Percentiles rank a stretch among this genome's conserved stretches.
phyloP scores from a whole-genome alignment of 2,329 filamentous ascomycete species.

The Rhinocladiella similis region DNA sequence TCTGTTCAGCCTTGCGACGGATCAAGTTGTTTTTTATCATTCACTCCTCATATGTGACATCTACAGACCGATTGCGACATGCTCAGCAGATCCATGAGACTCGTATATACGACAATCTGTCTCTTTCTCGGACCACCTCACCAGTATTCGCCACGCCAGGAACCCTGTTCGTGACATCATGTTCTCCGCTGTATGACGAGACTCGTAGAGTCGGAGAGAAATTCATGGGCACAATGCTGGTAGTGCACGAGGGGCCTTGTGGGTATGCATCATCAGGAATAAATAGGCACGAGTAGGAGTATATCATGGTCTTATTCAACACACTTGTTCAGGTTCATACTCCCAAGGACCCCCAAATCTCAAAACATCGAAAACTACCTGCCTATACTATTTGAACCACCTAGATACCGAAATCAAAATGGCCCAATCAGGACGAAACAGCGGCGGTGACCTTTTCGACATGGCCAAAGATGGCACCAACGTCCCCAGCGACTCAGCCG shows the following conservation, averaged over 20 bases:
- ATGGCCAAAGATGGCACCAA: conserved; percentile 41
- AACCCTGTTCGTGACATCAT: conserved; percentile 15
- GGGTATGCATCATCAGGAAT: neutral
- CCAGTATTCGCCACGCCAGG: no score
- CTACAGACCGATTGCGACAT: no score
- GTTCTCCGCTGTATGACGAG: conserved; percentile 15
- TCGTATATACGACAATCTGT: no score
- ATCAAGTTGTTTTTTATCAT: no score
- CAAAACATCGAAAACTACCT: no score
- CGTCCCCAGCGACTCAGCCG: conserved; percentile 48
- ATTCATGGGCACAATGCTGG: neutral
- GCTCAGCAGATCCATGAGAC: no score
- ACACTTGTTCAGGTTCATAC: neutral
- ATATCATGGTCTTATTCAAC: no score
- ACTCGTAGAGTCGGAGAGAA: neutral
- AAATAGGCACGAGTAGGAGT: neutral
- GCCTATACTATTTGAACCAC: neutral
- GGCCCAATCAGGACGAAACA: conserved; percentile 29
- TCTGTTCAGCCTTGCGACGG: no score
- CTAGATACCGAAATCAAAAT: neutral
- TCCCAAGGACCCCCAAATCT: neutral
- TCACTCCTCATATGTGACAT: no score
- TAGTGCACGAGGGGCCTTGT: neutral
- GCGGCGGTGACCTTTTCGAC: conserved; percentile 40
- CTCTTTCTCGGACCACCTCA: no score